Conservation (phyloP, 2,329 filamentous ascomycete species). For the Coccinonectria pachysandricola region DNA sequence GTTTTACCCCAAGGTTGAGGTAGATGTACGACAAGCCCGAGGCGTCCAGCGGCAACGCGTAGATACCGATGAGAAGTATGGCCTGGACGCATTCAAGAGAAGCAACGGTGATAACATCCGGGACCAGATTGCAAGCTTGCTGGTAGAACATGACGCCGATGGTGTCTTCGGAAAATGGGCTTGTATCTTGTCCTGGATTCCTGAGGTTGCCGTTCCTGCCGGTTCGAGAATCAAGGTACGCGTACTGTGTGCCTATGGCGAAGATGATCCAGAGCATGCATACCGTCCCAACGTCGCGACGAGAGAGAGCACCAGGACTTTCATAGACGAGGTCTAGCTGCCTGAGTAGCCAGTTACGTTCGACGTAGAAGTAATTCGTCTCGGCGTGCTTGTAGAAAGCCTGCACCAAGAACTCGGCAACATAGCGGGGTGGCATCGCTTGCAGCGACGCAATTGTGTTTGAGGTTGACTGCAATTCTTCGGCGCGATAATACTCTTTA, state of each 20-base stretch:
- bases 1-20: constrained; percentile 42
- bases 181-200: constrained; percentile 11
- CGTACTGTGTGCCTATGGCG: constrained; percentile 41
- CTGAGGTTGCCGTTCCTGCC: constrained; percentile 12
- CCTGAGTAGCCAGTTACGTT: constrained; percentile 30
- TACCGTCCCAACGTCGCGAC: constrained; percentile 31
- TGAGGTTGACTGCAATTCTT: constrained; percentile 33
- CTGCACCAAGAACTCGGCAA: constrained; percentile 35
- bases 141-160: constrained; percentile 47
- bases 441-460: constrained; percentile 28
- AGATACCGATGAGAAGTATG: constrained; percentile 45
- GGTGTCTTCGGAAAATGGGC: constrained; percentile 36
- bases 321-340: constrained; percentile 33
- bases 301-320: constrained; percentile 25
- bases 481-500: constrained; percentile 34
- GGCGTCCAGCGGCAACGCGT: constrained; percentile 44
- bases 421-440: constrained; percentile 34
- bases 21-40: constrained; percentile 48
- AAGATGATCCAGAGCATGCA: constrained; percentile 37
- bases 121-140: constrained; percentile 41
- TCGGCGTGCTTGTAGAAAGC: constrained; percentile 38
- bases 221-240: constrained; percentile 31
- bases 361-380: constrained; percentile 39
- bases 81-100: constrained; percentile 49
- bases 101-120: constrained; percentile 45